Conservation (phyloP, 2,329 filamentous ascomycete genomes). For the Paecilomyces formosus region DNA sequence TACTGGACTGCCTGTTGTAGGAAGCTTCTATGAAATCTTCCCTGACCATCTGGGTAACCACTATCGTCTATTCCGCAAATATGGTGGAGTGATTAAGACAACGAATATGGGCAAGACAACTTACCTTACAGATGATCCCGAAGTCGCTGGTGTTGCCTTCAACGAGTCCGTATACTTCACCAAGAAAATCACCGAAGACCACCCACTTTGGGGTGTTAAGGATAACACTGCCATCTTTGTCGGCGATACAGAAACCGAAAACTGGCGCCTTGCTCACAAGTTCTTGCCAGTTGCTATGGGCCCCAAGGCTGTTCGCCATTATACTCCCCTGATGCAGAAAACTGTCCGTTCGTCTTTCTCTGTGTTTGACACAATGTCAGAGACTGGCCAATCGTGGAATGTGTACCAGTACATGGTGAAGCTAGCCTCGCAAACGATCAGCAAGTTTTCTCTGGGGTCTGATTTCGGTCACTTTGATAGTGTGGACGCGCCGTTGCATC, state of each 20-base stretch:
- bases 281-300: constrained; percentile 53
- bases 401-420: constrained; percentile 43
- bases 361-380: neutral
- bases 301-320: constrained; percentile 55
- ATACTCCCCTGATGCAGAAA: constrained; percentile 38
- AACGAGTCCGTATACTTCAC: constrained; percentile 47
- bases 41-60: neutral
- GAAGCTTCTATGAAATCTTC: neutral
- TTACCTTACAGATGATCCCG: neutral
- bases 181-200: constrained; percentile 38
- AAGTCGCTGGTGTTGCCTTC: constrained; percentile 33
- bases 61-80: neutral
- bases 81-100: neutral
- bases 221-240: constrained; percentile 23
- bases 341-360: neutral
- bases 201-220: constrained; percentile 23
- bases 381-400: constrained; percentile 40
- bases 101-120: neutral
- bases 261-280: constrained; percentile 47
- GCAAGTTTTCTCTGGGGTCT: constrained; percentile 32
- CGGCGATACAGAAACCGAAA: constrained; percentile 24
- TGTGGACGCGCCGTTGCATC: neutral
- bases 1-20: neutral
- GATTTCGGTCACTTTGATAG: constrained; percentile 37
- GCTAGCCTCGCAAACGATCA: constrained; percentile 33